Base-by-base conservation (phyloP, 345 rosid species). In the Sonneratia alba region DNA sequence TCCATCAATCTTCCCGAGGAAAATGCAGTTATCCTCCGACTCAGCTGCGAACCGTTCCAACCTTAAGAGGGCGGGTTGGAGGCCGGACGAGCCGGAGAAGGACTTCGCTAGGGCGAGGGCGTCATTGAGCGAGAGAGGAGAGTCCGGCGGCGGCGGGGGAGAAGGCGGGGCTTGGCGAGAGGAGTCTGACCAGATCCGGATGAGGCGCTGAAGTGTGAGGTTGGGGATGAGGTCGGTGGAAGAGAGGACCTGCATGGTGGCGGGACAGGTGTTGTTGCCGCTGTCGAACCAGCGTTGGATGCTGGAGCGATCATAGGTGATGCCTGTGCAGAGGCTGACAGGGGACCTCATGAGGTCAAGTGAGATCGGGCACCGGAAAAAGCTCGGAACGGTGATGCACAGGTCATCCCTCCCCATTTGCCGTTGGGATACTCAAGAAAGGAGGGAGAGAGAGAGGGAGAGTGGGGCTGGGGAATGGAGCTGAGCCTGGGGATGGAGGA, bases 301-400 rank as follows among this genome's bases (percentile, higher is more conserved):
- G 78, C 89, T 85, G 70, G 88, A 72, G 71, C 97, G 93, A 75
- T 95, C 99, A 82, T 95, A 92, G 49, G 99, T 95, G 15, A 95
- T 89, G 38, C 99, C 97, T 38, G 99, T 95, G 84, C 86, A 87
- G 75, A 95, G 90, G 76, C 92, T 95, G 32, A 95, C 97, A 0
- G 99, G 97, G 6, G 97, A 92, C 68, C 72, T 83, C 99, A 95
- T 95, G 18, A 95, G 91, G 77, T 95, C 99, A 0, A 95, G 88
- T 9, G 97, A 88, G 45, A 95, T 91, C 21, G 99, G 99, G 69
- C 99, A 95, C 69, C 78, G 83, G 83, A 95, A 95, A 77, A 86
- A 81, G 79, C 79, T 87, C 45, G 99, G 99, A 40, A 89, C 79
- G 72, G 90, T 85, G 80, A 89, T 82, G 88, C 72, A 86, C 76